Conservation (phyloP, 129 eudicot genomes). For the Apium graveolens region DNA sequence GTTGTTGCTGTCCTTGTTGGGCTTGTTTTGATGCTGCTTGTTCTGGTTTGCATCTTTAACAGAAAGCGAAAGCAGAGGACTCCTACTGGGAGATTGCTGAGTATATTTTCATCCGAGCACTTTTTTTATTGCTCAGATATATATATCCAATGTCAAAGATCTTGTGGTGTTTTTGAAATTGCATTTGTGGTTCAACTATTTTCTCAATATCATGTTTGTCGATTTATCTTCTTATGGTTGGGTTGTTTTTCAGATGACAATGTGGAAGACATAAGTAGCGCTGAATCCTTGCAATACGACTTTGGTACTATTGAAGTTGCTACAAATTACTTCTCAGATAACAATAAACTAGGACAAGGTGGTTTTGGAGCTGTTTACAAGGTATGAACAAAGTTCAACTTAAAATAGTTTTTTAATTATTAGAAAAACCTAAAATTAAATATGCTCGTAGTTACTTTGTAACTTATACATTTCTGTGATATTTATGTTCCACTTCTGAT, state of each 20-base stretch:
- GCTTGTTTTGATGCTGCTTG: neutral
- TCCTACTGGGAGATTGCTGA: neutral
- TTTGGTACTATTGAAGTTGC: neutral
- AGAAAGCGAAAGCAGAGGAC: neutral
- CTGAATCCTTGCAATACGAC: conserved; percentile 4
- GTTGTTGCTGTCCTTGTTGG: neutral
- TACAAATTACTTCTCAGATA: neutral
- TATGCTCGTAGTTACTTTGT: neutral
- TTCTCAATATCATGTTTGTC: neutral
- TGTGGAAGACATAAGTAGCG: neutral
- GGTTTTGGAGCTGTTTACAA: conserved; percentile 22
- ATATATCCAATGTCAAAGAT: too few species aligned
- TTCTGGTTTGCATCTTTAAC: neutral
- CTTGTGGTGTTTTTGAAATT: too few species aligned
- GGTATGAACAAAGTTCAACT: neutral
- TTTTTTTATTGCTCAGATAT: too few species aligned
- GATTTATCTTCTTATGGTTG: too few species aligned
- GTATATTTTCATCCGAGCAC: neutral
- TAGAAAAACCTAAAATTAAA: too few species aligned
- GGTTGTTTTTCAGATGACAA: neutral
- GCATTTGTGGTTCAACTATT: neutral
- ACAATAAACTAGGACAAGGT: neutral
- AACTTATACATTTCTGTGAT: neutral
- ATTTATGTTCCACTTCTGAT: too few species aligned
- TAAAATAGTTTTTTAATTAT: neutral